Conservation (phyloP, 176 grass and related monocot genomes). For the Triticum dicoccoides region DNA sequence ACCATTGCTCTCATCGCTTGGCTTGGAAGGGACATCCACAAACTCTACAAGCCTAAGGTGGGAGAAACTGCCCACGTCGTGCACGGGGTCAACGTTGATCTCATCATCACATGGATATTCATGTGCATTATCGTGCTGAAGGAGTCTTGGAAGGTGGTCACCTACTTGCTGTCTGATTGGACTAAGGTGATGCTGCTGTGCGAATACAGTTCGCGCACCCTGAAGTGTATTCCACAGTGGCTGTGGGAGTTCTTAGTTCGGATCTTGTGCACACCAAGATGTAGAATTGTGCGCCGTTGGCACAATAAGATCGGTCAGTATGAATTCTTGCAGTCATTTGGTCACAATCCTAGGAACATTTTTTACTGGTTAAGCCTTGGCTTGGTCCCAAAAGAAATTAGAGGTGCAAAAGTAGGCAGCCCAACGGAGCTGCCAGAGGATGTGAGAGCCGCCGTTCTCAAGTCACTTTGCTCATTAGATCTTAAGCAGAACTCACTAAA, state of each 20-base stretch:
- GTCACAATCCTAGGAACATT: not conserved
- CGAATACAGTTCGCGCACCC: not conserved
- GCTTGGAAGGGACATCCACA: not conserved
- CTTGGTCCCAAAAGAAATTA: not conserved
- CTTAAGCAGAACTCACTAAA: not conserved
- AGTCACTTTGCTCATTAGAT: not conserved
- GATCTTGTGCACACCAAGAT: not conserved
- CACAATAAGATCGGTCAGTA: constrained; percentile 13
- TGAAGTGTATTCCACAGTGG: not conserved
- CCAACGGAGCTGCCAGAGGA: not conserved
- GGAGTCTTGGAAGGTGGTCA: constrained; percentile 20
- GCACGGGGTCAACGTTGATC: not conserved
- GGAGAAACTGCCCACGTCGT: not conserved
- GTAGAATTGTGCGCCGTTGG: not conserved
- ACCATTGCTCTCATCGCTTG: not conserved
- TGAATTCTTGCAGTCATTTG: not conserved
- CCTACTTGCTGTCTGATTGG: constrained; percentile 17
- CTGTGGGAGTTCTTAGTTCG: not conserved
- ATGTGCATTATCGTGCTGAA: not conserved
- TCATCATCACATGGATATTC: constrained; percentile 17
- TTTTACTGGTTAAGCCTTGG: not conserved
- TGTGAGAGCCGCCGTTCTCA: not conserved
- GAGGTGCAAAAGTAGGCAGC: not conserved
- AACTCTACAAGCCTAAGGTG: not conserved
- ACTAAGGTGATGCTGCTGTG: constrained; percentile 12